phyloP scores from a whole-genome alignment of 352 stramenopile genomes.

The Phytophthora brassicae region DNA sequence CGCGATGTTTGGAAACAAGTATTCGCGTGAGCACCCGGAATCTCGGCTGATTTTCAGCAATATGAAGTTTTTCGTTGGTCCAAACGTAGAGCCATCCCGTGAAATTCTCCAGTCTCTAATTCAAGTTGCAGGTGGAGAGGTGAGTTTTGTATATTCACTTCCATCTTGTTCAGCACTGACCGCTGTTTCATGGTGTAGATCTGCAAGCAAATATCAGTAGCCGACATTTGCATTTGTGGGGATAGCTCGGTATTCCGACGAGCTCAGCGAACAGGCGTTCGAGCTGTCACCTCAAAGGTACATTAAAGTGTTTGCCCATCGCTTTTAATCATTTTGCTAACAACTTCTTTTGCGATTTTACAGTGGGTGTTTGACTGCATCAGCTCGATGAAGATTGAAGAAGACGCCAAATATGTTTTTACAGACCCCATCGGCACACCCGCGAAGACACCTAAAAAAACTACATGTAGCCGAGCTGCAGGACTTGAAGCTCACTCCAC shows the following conservation, averaged over 20 bases:
- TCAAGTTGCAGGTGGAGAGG: constrained; percentile 76
- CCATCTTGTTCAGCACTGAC: not conserved
- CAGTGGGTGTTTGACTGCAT: constrained; percentile 85
- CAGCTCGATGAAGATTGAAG: constrained; percentile 56
- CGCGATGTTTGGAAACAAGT: constrained; percentile 49
- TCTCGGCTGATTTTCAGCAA: constrained; percentile 58
- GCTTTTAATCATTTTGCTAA: not conserved
- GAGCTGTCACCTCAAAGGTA: constrained; percentile 72
- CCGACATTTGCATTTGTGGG: constrained; percentile 64
- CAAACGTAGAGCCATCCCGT: constrained; percentile 70
- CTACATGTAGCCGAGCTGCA: constrained; percentile 5
- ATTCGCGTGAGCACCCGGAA: constrained; percentile 44
- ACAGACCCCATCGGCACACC: constrained; percentile 8
- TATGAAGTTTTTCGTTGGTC: constrained; percentile 72
- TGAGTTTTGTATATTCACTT: constrained; percentile 15
- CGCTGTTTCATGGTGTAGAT: constrained; percentile 38
- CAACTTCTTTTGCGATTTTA: not conserved
- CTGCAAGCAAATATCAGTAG: constrained; percentile 73
- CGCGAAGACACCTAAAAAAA: constrained; percentile 21
- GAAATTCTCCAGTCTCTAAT: constrained; percentile 75
- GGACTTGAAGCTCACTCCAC: constrained; percentile 38
- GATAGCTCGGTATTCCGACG: constrained; percentile 65
- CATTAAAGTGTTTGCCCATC: not conserved
- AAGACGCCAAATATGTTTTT: constrained; percentile 40
- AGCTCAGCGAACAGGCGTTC: constrained; percentile 53